Conservation (phyloP, 441 rosid genomes). For the Brassica balearica region DNA sequence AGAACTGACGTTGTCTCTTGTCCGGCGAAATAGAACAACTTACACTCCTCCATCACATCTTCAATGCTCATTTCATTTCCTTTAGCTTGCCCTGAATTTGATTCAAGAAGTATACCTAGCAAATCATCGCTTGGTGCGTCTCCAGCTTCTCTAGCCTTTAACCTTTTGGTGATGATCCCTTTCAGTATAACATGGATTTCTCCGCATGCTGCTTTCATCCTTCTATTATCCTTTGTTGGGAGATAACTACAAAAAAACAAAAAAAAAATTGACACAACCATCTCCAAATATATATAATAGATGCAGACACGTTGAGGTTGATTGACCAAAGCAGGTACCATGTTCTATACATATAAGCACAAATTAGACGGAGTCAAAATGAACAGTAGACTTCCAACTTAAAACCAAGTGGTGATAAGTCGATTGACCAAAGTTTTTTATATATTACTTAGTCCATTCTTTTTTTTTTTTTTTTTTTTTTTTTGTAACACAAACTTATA, state of each 20-base stretch:
- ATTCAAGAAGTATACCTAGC: neutral
- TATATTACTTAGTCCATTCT: too few relatives aligned
- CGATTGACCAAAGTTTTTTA: too few relatives aligned
- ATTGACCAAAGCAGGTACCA: too few relatives aligned
- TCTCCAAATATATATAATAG: neutral
- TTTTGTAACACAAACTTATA: too few relatives aligned
- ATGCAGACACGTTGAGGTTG: neutral
- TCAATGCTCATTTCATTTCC: neutral
- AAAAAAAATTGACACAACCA: neutral
- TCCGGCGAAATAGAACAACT: neutral
- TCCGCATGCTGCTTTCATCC: constrained; percentile 28
- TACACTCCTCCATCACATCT: neutral
- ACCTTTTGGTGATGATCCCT: constrained; percentile 41
- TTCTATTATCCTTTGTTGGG: constrained; percentile 39
- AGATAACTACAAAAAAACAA: constrained; percentile 3
- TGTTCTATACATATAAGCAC: too few relatives aligned
- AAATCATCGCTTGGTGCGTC: constrained; percentile 23
- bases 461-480: too few relatives aligned
- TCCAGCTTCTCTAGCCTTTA: constrained; percentile 37
- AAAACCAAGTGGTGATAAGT: too few relatives aligned
- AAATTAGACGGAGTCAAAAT: too few relatives aligned
- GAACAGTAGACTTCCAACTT: too few relatives aligned
- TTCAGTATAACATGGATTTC: constrained; percentile 32
- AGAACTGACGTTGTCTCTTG: constrained; percentile 1
- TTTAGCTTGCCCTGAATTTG: neutral